Evolutionary conservation across 2,329 filamentous ascomycete genomes (phyloP).

Genomic region (Fusarium transvaalense): DNA sequence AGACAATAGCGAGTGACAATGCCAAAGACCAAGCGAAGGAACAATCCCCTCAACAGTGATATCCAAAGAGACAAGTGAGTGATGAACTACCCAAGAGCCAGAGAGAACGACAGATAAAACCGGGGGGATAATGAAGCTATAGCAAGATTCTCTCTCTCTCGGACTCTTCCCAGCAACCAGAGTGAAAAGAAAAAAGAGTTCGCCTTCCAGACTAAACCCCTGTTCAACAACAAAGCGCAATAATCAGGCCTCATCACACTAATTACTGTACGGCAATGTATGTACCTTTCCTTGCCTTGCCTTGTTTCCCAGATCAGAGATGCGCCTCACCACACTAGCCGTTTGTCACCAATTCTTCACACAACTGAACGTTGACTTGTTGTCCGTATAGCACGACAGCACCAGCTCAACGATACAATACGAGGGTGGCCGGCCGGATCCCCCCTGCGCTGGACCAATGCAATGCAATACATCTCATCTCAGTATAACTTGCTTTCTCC

Average conservation of each 20-base stretch:
- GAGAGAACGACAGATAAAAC: constrained; percentile 10
- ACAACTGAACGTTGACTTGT: not conserved
- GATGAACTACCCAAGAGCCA: constrained; percentile 16
- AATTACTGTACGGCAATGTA: constrained; percentile 2
- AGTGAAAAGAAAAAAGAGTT: not conserved
- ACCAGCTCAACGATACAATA: constrained; percentile 14
- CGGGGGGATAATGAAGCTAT: constrained; percentile 46
- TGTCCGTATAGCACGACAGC: constrained; percentile 44
- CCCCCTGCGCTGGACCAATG: not conserved
- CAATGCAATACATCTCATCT: not conserved
- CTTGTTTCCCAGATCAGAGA: not conserved
- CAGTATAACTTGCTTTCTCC: not conserved
- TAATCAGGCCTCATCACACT: constrained; percentile 27
- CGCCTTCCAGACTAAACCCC: not conserved
- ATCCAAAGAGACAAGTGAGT: constrained; percentile 28
- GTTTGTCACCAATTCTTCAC: not conserved
- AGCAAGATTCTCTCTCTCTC: constrained; percentile 29
- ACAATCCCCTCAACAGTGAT: constrained; percentile 6
- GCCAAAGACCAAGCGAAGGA: constrained; percentile 18
- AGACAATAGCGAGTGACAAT: constrained; percentile 32
- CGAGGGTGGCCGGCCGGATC: not conserved
- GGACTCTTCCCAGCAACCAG: not conserved
- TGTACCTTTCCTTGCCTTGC: not conserved
- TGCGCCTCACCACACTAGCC: constrained; percentile 36
- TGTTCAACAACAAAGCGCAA: constrained; percentile 14